phyloP scores from a whole-genome alignment of 139 green algal genomes.

The Penium margaritaceum region DNA sequence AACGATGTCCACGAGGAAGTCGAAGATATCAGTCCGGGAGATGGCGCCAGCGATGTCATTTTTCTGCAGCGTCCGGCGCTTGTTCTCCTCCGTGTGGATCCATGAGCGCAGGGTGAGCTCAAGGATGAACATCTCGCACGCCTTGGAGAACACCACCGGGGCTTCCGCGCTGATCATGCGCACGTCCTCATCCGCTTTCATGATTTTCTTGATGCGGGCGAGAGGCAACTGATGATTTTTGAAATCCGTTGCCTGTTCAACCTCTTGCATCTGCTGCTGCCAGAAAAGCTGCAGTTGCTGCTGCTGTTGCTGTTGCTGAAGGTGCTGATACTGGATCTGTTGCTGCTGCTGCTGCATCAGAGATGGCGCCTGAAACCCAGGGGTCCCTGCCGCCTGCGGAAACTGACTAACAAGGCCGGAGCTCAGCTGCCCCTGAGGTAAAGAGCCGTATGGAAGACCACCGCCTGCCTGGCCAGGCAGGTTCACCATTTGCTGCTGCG shows the following conservation, averaged over 20 bases:
- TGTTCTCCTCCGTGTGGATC: constrained; percentile 91
- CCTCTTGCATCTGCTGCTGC: constrained; percentile 67
- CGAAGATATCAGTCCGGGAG: constrained; percentile 84
- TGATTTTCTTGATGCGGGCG: constrained; percentile 99
- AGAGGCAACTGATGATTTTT: constrained; percentile 94
- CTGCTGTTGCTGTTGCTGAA: constrained; percentile 40
- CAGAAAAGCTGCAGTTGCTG: constrained; percentile 76
- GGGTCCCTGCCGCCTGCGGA: too few relatives aligned
- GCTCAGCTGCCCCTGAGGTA: too few relatives aligned
- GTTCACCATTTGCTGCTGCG: too few relatives aligned
- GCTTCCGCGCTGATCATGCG: constrained; percentile 76
- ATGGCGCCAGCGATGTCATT: constrained; percentile 92
- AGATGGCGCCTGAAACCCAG: too few relatives aligned
- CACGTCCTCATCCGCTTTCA: constrained; percentile 74
- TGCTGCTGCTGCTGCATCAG: constrained; percentile 21
- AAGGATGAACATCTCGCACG: constrained; percentile 96
- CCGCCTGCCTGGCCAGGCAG: too few relatives aligned
- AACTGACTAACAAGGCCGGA: too few relatives aligned
- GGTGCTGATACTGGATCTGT: constrained; percentile 41
- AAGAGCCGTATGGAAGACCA: too few relatives aligned
- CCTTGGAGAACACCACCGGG: constrained; percentile 93
- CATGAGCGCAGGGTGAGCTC: constrained; percentile 82
- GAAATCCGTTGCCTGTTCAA: constrained; percentile 72
- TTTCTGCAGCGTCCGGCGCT: constrained; percentile 86
- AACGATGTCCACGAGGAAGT: constrained; percentile 94